Conservation (phyloP, 352 stramenopile species). For the Pythium sp. region DNA sequence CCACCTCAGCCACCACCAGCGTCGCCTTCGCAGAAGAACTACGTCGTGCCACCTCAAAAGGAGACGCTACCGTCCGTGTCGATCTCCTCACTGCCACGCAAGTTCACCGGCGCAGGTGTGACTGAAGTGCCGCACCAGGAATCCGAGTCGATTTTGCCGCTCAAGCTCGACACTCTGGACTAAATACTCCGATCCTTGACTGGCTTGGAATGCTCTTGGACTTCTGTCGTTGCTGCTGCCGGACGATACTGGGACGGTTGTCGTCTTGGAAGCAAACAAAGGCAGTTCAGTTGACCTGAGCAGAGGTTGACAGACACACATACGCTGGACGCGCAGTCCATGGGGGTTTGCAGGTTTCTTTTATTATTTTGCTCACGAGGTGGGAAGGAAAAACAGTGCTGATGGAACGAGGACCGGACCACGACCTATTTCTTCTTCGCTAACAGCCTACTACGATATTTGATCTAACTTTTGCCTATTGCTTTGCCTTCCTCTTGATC, state of each 20-base stretch:
- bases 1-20: not conserved
- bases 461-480: conserved; percentile 4
- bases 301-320: not conserved
- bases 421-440: conserved; percentile 6
- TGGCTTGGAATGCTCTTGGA: not conserved
- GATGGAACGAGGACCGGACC: not conserved
- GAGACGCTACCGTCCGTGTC: conserved; percentile 20
- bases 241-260: not conserved
- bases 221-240: not conserved
- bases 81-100: conserved; percentile 21
- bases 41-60: conserved; percentile 4
- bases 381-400: not conserved
- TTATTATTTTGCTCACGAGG: conserved; percentile 8
- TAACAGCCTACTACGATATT: conserved; percentile 8
- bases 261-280: not conserved
- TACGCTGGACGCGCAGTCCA: not conserved
- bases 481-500: not conserved
- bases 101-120: conserved; percentile 5
- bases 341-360: not conserved
- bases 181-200: not conserved
- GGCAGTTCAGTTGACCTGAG: not conserved
- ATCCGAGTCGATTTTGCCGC: conserved; percentile 7
- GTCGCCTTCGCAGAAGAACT: conserved; percentile 7
- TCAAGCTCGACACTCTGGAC: conserved; percentile 9
- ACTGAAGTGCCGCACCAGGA: not conserved